Percentiles rank a stretch among this genome's conserved stretches.
Evolutionary conservation across 345 rosid genomes (phyloP).

Genomic region (Citrus sinensis): DVS_A1.0 CM039164.1:25573501-25574000

Average conservation of each 20-base stretch:
- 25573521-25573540: background rate
- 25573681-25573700: background rate
- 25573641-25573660: background rate
- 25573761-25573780: no score
- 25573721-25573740: background rate
- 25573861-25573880: slow-evolving; percentile 98
- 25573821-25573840: slow-evolving; percentile 74
- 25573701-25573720: background rate
- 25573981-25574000: slow-evolving; percentile 77
- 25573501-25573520: background rate
- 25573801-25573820: slow-evolving; percentile 48
- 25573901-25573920: slow-evolving; percentile 17
- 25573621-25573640: background rate
- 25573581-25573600: background rate
- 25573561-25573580: background rate
- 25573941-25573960: slow-evolving; percentile 4
- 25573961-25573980: slow-evolving; percentile 30
- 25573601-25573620: background rate
- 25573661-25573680: background rate
- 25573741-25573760: background rate
- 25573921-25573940: background rate
- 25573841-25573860: slow-evolving; percentile 54
- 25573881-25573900: slow-evolving; percentile 98
- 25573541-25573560: background rate
- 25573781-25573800: background rate